Evolutionary conservation across 2,329 filamentous ascomycete species (phyloP), one percentile per base, ranked within the genome.

Genomic region (Helminthosporium solani): DNA sequence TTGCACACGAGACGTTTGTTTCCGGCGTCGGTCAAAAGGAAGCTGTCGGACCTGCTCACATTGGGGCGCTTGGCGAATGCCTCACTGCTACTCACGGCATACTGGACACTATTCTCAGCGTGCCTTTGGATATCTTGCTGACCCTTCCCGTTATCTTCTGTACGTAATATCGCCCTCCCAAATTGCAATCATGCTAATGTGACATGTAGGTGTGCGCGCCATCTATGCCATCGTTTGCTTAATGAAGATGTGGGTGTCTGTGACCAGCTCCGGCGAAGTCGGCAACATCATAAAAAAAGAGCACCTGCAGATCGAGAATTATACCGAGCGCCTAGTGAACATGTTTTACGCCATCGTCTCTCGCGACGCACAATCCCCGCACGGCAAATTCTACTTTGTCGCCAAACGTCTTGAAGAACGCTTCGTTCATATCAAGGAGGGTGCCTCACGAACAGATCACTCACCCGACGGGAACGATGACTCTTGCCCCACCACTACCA

Each of bases 241-340:
- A 7, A 80, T 82, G 66, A 83, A 82, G 56, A 76, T 83, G 71
- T 81, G 79, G 65, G 78, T 81, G 38, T 78, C 78, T 1, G 73
- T 77, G 6, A 75, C 72, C 3, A 71, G 69, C n/a, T 75, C 75
- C 3, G 70, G 70, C 16, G 76, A 79, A 54, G 67, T 80, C 1
- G 71, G 73, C 40, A 76, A 70, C 50, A 71, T 78, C 44, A 75
- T 79, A 62, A 71, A 72, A 31, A 69, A 73, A 28, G 70, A 76
- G 34, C 70, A 74, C 34, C 63, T 79, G 8, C 64, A 70, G n/a
- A 72, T 78, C 19, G 74, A 78, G 28, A 56, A 67, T 44, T 75
- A 73, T 48, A 67, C 75, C n/a, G 73, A 74, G 43, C 69, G 68
- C 16, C 58, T 78, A 27, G 74, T 77, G 49, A 58, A 64, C 31